A percentile compares a stretch with the other conserved stretches of the same genome.
phyloP scores from a whole-genome alignment of 306 rosid species.

The Pyrus bretschneideri region DNA sequence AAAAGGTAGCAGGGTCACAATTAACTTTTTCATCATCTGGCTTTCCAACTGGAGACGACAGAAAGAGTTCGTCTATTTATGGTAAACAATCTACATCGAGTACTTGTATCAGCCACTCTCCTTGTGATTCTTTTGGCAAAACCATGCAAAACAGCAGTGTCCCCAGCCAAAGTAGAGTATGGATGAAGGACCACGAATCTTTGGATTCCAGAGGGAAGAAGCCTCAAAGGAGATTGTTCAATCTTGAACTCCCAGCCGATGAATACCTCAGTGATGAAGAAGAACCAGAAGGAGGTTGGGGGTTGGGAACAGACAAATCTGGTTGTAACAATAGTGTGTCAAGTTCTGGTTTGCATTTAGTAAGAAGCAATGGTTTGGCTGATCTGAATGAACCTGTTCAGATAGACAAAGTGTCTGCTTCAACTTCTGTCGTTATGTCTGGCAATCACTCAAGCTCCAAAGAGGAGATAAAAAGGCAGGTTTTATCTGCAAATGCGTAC shows the following conservation, averaged over 20 bases:
- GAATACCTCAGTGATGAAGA: constrained; percentile 16
- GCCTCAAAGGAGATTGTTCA: constrained; percentile 20
- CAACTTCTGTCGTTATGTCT: not conserved
- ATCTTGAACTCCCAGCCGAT: constrained; percentile 31
- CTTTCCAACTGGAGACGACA: constrained; percentile 19
- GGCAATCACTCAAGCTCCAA: not conserved
- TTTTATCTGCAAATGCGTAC: constrained; percentile 10
- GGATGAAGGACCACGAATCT: constrained; percentile 7
- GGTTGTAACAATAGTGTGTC: not conserved
- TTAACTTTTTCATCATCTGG: constrained; percentile 16
- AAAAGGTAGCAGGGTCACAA: constrained; percentile 12
- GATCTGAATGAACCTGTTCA: constrained; percentile 23
- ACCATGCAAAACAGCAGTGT: constrained; percentile 1
- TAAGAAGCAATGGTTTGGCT: constrained; percentile 2
- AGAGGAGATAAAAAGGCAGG: not conserved
- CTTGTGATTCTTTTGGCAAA: constrained; percentile 16
- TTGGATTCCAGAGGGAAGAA: constrained; percentile 7
- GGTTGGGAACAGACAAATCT: not conserved
- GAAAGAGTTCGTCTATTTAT: constrained; percentile 5
- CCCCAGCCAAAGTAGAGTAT: constrained; percentile 4
- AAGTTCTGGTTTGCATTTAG: constrained; percentile 1
- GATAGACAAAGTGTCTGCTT: constrained; percentile 11
- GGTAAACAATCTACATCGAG: not conserved
- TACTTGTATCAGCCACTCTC: constrained; percentile 19
- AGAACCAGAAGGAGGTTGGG: constrained; percentile 4